A percentile compares a stretch with the other conserved stretches of the same genome.
phyloP scores from a whole-genome alignment of 2,329 filamentous ascomycete genomes.

The Trichoderma polysporum region DNA sequence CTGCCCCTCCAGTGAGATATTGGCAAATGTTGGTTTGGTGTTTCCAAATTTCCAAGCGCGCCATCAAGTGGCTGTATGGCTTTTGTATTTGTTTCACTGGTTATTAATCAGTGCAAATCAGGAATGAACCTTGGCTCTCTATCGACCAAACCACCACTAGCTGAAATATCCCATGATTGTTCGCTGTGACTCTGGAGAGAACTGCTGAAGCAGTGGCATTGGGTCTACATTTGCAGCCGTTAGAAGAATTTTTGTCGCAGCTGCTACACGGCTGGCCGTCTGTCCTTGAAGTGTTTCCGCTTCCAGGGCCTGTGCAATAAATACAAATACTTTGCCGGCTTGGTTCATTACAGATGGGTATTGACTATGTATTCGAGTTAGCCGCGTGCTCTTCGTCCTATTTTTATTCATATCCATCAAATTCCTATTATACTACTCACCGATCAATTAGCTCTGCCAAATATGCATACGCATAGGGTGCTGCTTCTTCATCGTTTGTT shows the following conservation, averaged over 20 bases:
- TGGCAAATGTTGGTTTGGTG: not conserved
- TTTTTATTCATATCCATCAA: not conserved
- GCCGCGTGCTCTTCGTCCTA: conserved; percentile 10
- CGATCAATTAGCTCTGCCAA: conserved; percentile 88
- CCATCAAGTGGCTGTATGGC: not conserved
- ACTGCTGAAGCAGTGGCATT: conserved; percentile 69
- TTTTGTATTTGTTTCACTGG: conserved; percentile 5
- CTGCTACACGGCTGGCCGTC: conserved; percentile 73
- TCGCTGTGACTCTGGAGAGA: conserved; percentile 78
- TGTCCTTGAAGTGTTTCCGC: conserved; percentile 86
- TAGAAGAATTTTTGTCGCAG: conserved; percentile 75
- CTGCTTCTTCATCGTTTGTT: conserved; percentile 93
- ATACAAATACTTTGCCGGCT: conserved; percentile 78
- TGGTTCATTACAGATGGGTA: conserved; percentile 78
- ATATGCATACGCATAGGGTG: conserved; percentile 93
- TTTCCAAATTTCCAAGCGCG: conserved; percentile 10
- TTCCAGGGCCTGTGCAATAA: conserved; percentile 84
- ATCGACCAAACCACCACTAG: conserved; percentile 42
- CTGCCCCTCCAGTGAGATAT: not conserved
- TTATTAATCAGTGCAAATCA: conserved; percentile 1
- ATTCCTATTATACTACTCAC: conserved; percentile 58
- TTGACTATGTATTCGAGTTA: conserved; percentile 59
- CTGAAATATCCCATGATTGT: conserved; percentile 77
- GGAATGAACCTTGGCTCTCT: not conserved
- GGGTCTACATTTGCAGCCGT: conserved; percentile 72